Percentiles rank a stretch among this genome's conserved stretches.
Conservation (phyloP, 306 rosid species). For the Prunus padus region DNA sequence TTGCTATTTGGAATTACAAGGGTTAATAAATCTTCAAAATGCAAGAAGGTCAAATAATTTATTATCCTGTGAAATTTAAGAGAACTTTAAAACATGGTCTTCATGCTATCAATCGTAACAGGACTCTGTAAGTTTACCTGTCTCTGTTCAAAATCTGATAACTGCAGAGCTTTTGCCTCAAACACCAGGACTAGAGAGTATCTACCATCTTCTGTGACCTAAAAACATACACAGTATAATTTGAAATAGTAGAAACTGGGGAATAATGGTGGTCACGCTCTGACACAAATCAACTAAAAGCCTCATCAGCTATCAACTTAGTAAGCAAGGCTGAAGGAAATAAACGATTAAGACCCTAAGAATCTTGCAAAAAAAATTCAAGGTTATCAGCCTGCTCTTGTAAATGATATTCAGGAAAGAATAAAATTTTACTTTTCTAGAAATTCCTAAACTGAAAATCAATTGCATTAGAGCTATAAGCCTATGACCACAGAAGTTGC, state of each 20-base stretch:
- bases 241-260: slow-evolving; percentile 4
- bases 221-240: slow-evolving; percentile 19
- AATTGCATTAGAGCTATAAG: background rate
- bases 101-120: background rate
- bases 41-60: background rate
- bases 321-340: background rate
- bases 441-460: background rate
- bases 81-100: background rate
- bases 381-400: slow-evolving; percentile 4
- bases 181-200: slow-evolving; percentile 75
- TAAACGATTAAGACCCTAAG: background rate
- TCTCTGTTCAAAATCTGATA: slow-evolving; percentile 89
- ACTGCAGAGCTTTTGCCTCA: slow-evolving; percentile 71
- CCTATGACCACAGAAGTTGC: background rate
- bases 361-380: background rate
- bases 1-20: background rate
- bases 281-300: background rate
- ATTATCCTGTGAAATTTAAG: background rate
- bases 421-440: background rate
- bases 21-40: background rate
- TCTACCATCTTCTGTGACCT: slow-evolving; percentile 83
- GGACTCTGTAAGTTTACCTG: slow-evolving; percentile 47
- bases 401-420: background rate
- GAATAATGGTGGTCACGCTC: background rate
- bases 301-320: background rate